A percentile compares a stretch with the other conserved stretches of the same genome.
These are phyloP conservation scores for Phalaenopsis equestris DNA, from an alignment of 106 monocot species.

Conservation along the genomic window DNA sequence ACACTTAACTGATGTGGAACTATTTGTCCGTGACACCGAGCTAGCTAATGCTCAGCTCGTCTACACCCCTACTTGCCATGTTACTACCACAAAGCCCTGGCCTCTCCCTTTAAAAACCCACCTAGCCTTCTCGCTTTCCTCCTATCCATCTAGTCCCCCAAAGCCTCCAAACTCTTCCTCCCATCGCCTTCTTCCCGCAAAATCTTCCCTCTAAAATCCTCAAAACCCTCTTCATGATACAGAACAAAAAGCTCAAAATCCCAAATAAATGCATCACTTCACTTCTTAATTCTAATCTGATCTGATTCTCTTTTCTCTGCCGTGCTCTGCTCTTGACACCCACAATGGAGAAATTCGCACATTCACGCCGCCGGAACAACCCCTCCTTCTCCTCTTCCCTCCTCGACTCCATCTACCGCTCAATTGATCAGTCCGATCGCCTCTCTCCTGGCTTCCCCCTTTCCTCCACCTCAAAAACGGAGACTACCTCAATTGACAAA, in stretches of 20 bases:
- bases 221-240: too few relatives aligned
- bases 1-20: too few relatives aligned
- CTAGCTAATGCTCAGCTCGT: too few relatives aligned
- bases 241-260: too few relatives aligned
- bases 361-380: neutral
- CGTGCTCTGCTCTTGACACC: too few relatives aligned
- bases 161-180: neutral
- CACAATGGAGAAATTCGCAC: neutral
- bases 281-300: too few relatives aligned
- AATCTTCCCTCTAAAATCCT: too few relatives aligned
- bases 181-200: neutral
- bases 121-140: neutral
- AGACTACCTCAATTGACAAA: neutral
- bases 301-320: too few relatives aligned
- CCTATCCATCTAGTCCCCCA: neutral
- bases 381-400: slow-evolving; percentile 30
- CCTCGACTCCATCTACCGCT: slow-evolving; percentile 20
- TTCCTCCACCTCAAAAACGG: neutral
- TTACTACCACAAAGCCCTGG: neutral
- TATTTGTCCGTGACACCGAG: too few relatives aligned
- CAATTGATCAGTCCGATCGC: slow-evolving; percentile 14
- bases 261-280: too few relatives aligned
- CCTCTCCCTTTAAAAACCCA: neutral
- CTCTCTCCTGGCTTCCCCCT: neutral
- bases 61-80: neutral